A percentile compares a stretch with the other conserved stretches of the same genome.
phyloP scores from a whole-genome alignment of 192 early-diverging fungal species.

The Entomortierella beljakovae region DNA sequence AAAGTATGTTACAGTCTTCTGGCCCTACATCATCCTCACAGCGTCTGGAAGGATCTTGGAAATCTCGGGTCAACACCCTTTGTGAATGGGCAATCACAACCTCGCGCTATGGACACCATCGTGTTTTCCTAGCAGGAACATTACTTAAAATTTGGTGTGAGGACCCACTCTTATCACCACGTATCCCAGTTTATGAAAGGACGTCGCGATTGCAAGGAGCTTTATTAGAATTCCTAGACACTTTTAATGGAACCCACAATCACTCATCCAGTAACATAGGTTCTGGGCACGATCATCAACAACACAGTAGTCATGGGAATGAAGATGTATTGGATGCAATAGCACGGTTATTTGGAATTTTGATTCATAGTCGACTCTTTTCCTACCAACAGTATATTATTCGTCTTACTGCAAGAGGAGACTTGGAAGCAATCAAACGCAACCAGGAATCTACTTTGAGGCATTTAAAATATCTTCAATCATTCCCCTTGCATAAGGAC shows the following conservation, averaged over 20 bases:
- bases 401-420: constrained; percentile 69
- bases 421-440: constrained; percentile 50
- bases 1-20: background rate
- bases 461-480: constrained; percentile 60
- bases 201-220: constrained; percentile 57
- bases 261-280: constrained; percentile 2
- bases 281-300: constrained; percentile 11
- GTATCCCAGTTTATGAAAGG: constrained; percentile 23
- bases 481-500: constrained; percentile 55
- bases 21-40: constrained; percentile 10
- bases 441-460: constrained; percentile 48
- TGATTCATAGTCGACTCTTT: constrained; percentile 68
- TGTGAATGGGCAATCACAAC: constrained; percentile 66
- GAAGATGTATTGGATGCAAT: constrained; percentile 51
- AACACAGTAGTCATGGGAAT: constrained; percentile 12
- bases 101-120: constrained; percentile 58
- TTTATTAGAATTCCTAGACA: constrained; percentile 62
- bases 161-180: constrained; percentile 8
- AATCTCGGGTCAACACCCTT: constrained; percentile 49
- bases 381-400: constrained; percentile 67
- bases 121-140: constrained; percentile 58
- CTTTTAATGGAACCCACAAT: constrained; percentile 42
- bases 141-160: constrained; percentile 59
- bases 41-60: constrained; percentile 22
- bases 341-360: constrained; percentile 60